These are phyloP conservation scores for Termitomyces sp. DNA, from an alignment of 768 basidiomycete genomes.

Conservation along the genomic window DNA sequence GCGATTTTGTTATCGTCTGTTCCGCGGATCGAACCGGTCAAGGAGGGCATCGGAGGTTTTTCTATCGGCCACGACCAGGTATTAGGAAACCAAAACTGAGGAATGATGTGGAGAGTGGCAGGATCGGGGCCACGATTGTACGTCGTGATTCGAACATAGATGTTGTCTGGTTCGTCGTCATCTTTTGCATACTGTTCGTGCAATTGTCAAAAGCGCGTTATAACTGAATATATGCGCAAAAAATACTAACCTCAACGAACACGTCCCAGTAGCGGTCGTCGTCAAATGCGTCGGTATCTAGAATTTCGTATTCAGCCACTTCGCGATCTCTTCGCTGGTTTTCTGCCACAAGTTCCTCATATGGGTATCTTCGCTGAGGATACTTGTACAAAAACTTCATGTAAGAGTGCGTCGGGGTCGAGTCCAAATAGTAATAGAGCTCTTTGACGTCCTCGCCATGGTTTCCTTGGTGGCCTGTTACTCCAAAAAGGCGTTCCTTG, in stretches of 20 bases:
- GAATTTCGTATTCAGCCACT: constrained; percentile 88
- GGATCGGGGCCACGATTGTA: constrained; percentile 97
- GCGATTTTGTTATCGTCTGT: constrained; percentile 43
- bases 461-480: constrained; percentile 96
- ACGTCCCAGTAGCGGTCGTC: constrained; percentile 98
- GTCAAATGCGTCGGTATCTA: constrained; percentile 90
- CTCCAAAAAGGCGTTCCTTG: constrained; percentile 95
- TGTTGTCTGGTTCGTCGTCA: constrained; percentile 80
- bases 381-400: constrained; percentile 99
- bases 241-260: constrained; percentile 80
- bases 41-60: constrained; percentile 60
- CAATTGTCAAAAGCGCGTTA: not conserved
- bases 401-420: constrained; percentile 98
- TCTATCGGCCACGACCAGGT: constrained; percentile 93
- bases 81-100: constrained; percentile 96
- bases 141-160: constrained; percentile 91
- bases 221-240: not conserved
- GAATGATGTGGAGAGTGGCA: constrained; percentile 90
- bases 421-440: constrained; percentile 97
- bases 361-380: constrained; percentile 88
- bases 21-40: constrained; percentile 50
- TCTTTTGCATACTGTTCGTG: constrained; percentile 88
- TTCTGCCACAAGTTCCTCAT: constrained; percentile 89
- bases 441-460: constrained; percentile 99
- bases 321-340: constrained; percentile 79